These are phyloP conservation scores for Boletus smithii DNA, from an alignment of 1,284 basidiomycete species.

Conservation along the genomic window DNA sequence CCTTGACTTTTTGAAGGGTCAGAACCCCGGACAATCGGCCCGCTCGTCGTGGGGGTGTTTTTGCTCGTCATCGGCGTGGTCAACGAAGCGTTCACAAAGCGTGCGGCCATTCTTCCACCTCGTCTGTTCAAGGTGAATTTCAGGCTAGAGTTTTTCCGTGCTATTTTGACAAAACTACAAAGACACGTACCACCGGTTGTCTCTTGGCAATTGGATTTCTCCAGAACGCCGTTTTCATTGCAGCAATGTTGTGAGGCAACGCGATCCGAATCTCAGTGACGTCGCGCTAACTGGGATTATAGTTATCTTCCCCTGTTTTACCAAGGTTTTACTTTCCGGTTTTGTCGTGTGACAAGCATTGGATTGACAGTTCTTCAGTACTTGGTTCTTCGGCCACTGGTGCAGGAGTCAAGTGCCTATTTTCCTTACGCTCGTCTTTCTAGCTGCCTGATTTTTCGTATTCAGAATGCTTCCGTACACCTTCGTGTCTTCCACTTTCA, in stretches of 20 bases:
- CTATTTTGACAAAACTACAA: not conserved
- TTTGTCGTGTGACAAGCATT: not conserved
- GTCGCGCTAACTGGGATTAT: constrained; percentile 9
- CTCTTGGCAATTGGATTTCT: constrained; percentile 61
- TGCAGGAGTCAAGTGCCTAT: constrained; percentile 1
- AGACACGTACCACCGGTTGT: constrained; percentile 71
- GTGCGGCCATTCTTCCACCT: constrained; percentile 79
- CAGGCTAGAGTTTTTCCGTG: not conserved
- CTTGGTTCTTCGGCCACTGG: constrained; percentile 2
- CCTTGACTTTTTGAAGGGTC: constrained; percentile 25
- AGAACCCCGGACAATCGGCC: constrained; percentile 58
- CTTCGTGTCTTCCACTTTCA: constrained; percentile 54
- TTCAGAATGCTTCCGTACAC: constrained; percentile 71
- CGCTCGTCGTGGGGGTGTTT: constrained; percentile 62
- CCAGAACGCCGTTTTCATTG: constrained; percentile 66
- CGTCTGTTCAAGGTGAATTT: constrained; percentile 64
- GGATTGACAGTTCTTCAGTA: not conserved
- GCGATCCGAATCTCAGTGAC: not conserved
- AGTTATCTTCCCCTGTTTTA: constrained; percentile 24
- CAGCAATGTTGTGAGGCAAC: constrained; percentile 24
- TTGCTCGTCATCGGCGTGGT: constrained; percentile 55
- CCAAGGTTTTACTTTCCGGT: constrained; percentile 15
- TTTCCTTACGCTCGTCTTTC: not conserved
- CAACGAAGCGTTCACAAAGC: constrained; percentile 69
- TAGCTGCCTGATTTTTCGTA: no score